A percentile compares a stretch with the other conserved stretches of the same genome.
These are phyloP conservation scores for Solanum commersonii DNA, from an alignment of 257 asterid genomes.

Conservation along the genomic window DNA sequence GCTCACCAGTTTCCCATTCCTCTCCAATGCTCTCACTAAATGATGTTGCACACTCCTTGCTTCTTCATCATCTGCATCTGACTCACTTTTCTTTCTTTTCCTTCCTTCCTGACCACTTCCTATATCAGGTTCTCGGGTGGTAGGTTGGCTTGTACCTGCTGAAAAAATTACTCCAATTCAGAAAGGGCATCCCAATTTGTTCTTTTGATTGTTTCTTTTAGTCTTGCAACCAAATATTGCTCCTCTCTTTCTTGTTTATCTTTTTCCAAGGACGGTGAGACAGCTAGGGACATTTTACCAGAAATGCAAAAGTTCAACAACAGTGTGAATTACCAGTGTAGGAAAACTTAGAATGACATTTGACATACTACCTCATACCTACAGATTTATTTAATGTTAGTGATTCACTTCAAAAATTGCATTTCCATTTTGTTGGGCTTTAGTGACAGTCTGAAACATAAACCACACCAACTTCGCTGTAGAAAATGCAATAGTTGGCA, in stretches of 20 bases:
- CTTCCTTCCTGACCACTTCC: constrained; percentile 34
- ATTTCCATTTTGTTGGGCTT: background rate
- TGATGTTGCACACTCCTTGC: constrained; percentile 28
- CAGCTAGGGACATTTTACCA: background rate
- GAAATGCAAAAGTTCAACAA: background rate
- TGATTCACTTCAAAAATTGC: background rate
- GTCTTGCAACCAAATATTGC: background rate
- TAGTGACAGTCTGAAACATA: background rate
- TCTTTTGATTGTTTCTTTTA: background rate
- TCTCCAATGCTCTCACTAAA: constrained; percentile 54
- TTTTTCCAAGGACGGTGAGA: background rate
- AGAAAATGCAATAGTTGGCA: background rate
- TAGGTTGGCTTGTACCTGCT: constrained; percentile 45
- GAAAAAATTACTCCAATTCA: background rate
- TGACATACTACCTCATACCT: background rate
- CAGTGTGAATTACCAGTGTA: background rate
- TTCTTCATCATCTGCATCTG: constrained; percentile 39
- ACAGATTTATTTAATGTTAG: background rate
- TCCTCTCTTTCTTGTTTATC: background rate
- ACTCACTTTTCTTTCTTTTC: constrained; percentile 45
- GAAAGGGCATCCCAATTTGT: background rate
- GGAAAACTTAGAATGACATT: background rate
- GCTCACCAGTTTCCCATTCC: constrained; percentile 56
- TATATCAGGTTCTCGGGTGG: constrained; percentile 22
- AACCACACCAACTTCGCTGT: background rate